Percentiles rank a stretch among this genome's conserved stretches.
These are phyloP conservation scores for Daldinia bambusicola DNA, from an alignment of 495 filamentous ascomycete genomes.

Conservation along the genomic window DNA sequence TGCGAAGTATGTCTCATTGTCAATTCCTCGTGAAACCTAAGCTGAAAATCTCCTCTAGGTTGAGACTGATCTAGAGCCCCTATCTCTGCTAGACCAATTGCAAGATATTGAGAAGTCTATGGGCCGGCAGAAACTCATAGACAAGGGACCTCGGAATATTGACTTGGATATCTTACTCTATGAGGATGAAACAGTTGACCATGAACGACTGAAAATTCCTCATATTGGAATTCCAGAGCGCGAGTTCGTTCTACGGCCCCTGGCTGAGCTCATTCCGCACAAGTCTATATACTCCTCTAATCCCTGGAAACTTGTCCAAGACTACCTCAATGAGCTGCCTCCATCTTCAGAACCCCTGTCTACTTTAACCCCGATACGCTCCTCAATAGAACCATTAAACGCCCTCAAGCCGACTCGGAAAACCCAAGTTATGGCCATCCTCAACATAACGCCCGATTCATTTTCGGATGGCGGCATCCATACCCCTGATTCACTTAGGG, in stretches of 20 bases:
- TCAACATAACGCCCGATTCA: constrained; percentile 96
- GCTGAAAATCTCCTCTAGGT: constrained; percentile 64
- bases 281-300: constrained; percentile 59
- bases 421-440: constrained; percentile 90
- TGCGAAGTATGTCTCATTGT: constrained; percentile 76
- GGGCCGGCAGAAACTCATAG: constrained; percentile 83
- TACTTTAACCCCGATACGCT: constrained; percentile 74
- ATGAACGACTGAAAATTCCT: constrained; percentile 81
- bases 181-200: constrained; percentile 70
- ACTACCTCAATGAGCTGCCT: constrained; percentile 73
- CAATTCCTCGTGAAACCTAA: constrained; percentile 20
- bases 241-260: constrained; percentile 90
- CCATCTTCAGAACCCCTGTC: constrained; percentile 63
- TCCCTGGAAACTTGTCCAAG: constrained; percentile 62
- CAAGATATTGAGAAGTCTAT: constrained; percentile 83
- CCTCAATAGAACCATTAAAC: constrained; percentile 66
- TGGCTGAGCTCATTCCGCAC: constrained; percentile 82
- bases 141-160: constrained; percentile 93
- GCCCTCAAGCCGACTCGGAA: constrained; percentile 69
- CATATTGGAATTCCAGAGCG: constrained; percentile 88
- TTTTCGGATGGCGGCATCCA: constrained; percentile 91
- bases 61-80: constrained; percentile 78
- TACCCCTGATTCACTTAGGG: constrained; percentile 48
- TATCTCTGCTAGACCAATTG: constrained; percentile 78
- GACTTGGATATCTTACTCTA: constrained; percentile 95